Evolutionary conservation across 805 yeast genomes (phyloP), one percentile per base, ranked within the genome.

Genomic region (Brettanomyces naardenensis): DNA sequence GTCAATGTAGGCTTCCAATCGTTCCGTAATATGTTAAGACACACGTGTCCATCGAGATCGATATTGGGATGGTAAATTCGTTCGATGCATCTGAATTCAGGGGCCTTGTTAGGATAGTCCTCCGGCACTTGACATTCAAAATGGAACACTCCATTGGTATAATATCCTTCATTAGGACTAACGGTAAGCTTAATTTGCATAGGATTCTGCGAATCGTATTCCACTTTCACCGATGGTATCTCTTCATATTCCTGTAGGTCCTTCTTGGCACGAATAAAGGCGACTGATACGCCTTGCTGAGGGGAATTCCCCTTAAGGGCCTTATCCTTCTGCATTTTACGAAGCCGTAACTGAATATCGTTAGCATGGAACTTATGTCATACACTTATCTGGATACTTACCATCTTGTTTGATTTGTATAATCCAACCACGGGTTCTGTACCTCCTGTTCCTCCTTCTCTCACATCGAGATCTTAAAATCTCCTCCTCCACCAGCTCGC

Each of bases 1-100:
- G 82, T 84, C 47, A 90, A 66, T 0, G 88, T 95, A 0, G 98
- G 97, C 21, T 88, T 78, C 98, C 98, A 90, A 57, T 90, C 97
- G 56, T 89, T 95, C 48, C 97, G 67, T 42, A 90, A 66, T 26
- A 90, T 89, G 54, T 90, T 90, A 43, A 90, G 68, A 54, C 98
- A 90, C 5, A 90, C 84, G 53, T 88, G 90, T 0, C 97, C 97
- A 31, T 84, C 81, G 17, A 75, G 55, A 56, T 90, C 96, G 46
- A 90, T 90, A 53, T 90, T 90, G 10, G 98, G 98, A 56, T 90
- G 98, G 61, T 83, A 90, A 4, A 90, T 84, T 52, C 70, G 78
- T 37, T 78, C 72, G 22, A 66, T 37, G 49, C 94, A 82, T 47
- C 72, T 70, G 38, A 88, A 87, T 53, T 78, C 83, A 7, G 98